Conservation (phyloP, 1,139 yeast species). For the Candida dubliniensis region DNA sequence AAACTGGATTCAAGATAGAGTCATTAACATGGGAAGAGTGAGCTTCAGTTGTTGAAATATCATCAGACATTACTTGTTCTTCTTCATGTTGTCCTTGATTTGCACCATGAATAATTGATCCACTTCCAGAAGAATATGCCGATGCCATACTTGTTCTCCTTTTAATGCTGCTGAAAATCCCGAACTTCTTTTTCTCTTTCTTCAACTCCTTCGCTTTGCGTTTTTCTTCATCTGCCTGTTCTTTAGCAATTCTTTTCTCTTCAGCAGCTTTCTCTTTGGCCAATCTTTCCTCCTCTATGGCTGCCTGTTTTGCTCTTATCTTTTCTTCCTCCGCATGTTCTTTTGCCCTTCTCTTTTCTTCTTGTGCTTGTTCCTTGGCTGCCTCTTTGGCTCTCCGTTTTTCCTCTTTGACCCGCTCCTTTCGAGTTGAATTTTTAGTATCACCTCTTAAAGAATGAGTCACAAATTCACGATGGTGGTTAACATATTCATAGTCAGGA, state of each 20-base stretch:
- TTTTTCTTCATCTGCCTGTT: constrained; percentile 14
- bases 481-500: constrained; percentile 30
- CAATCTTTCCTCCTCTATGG: constrained; percentile 12
- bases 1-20: too few relatives aligned
- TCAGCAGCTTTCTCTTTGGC: constrained; percentile 14
- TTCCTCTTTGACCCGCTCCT: constrained; percentile 38
- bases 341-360: constrained; percentile 16
- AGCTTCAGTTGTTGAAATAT: too few relatives aligned
- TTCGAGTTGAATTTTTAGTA: constrained; percentile 19
- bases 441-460: constrained; percentile 38
- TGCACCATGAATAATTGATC: not conserved
- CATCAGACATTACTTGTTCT: too few relatives aligned
- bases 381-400: constrained; percentile 18
- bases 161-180: not conserved
- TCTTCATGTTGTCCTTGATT: too few relatives aligned
- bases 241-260: constrained; percentile 10
- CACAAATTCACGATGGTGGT: constrained; percentile 41
- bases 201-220: constrained; percentile 13
- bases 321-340: constrained; percentile 14
- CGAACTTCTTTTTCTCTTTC: not conserved
- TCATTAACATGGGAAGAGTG: too few relatives aligned
- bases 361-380: constrained; percentile 19
- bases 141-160: not conserved
- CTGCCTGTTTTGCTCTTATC: constrained; percentile 11
- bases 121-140: not conserved